phyloP scores from a whole-genome alignment of 2,329 filamentous ascomycete species.

The Kalmusia sp. region DNA sequence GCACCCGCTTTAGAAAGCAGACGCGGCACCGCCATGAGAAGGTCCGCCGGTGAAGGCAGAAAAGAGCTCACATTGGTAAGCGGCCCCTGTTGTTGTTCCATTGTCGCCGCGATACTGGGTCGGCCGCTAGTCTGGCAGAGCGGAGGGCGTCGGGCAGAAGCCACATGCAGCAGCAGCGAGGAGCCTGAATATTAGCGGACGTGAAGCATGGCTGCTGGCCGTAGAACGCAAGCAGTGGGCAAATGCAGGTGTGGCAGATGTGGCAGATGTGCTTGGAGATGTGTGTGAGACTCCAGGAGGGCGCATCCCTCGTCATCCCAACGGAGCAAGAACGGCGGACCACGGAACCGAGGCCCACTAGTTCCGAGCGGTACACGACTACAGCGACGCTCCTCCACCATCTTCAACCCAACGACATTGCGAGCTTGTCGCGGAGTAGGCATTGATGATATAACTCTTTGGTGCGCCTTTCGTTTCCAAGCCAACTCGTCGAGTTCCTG shows the following conservation, averaged over 20 bases:
- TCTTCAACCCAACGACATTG: no score
- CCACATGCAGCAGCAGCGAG: no score
- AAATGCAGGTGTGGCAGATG: no score
- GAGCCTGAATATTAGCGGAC: not conserved
- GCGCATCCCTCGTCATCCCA: constrained; percentile 3
- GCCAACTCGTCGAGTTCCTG: no score
- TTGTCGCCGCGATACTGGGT: constrained; percentile 12
- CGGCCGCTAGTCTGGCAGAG: no score
- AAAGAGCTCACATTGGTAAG: constrained; percentile 45
- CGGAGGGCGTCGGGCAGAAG: no score
- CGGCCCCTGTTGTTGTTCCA: constrained; percentile 31
- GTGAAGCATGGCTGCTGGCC: constrained; percentile 5
- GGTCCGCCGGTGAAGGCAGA: constrained; percentile 69
- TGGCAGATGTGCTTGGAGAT: not conserved
- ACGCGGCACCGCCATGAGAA: constrained; percentile 73
- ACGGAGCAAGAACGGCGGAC: not conserved
- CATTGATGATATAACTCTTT: no score
- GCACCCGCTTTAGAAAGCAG: constrained; percentile 73
- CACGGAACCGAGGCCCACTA: constrained; percentile 5
- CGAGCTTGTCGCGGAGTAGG: no score
- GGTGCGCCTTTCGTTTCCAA: no score
- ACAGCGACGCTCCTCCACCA: no score
- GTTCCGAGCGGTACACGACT: not conserved
- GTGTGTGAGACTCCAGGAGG: not conserved
- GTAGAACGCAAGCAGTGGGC: not conserved